Evolutionary conservation across 371 early-diverging fungal species (phyloP), one percentile per base, ranked within the genome.

Genomic region (Mucor lusitanicus): DNA sequence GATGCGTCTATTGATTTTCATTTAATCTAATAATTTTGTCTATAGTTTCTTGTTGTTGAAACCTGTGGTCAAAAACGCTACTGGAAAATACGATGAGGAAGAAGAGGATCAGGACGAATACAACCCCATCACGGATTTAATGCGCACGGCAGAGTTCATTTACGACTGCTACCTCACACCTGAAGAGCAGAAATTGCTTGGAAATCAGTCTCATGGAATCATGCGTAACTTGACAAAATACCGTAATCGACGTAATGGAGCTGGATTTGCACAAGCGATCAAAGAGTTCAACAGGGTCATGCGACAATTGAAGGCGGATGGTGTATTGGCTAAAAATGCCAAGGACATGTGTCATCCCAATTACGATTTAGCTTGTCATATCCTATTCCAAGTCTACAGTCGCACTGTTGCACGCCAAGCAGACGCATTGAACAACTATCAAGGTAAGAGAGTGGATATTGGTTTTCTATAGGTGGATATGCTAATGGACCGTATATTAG

Each of bases 331-430:
- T 50, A 73, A 74, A 59, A 76, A 75, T 69, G 65, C 79, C 65
- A 69, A 83, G 75, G 46, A 74, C 21, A 70, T 84, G 69, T 68
- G 79, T 30, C 80, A 69, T 59, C 87, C 78, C 21, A 87, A 85
- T 13, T 87, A 86, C 28, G 93, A 91, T 33, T 78, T 96, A 59
- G 88, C 95, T 19, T 82, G 88, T 59, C 95, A 95, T 73, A 86
- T 96, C 30, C 69, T 96, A 56, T 92, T 92, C 67, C 97, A 98
- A 78, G 87, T 92, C 0, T 97, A 97, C 71, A 89, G 90, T 57
- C 90, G 97, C 21, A 88, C 93, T 1, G 97, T 96, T 0, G 92
- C 95, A 3, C 92, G 94, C 11, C 78, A 90, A n/a, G 93, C 94
- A 2, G 90, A 91, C 11, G 79, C 85, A 37, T 78, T 98, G 64